Percentiles rank a stretch among this genome's conserved stretches.
Evolutionary conservation across 2,329 filamentous ascomycete genomes (phyloP).

Genomic region (Fusarium nanum): DNA sequence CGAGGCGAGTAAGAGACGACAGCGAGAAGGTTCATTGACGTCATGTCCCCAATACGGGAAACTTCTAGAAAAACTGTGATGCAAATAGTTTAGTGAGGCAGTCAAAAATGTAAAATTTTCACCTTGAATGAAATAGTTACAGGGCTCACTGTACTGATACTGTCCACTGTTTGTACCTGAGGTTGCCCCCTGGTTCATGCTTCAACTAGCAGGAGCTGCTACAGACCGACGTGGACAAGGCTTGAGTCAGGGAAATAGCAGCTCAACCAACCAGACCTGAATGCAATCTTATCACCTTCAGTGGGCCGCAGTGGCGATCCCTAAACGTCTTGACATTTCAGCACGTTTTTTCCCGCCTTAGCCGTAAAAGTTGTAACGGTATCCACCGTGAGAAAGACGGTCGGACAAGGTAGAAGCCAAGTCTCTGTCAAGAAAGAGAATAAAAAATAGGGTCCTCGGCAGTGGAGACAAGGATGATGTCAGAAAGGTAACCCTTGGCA

Average conservation of each 20-base stretch:
- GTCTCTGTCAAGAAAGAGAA: background rate
- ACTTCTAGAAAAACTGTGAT: conserved; percentile 25
- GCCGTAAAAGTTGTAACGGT: conserved; percentile 35
- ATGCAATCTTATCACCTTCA: conserved; percentile 34
- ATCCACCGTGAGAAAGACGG: conserved; percentile 34
- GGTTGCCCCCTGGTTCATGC: conserved; percentile 9
- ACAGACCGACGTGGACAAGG: conserved; percentile 31
- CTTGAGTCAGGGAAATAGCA: conserved; percentile 34
- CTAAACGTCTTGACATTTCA: conserved; percentile 10
- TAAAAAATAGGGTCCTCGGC: conserved; percentile 18
- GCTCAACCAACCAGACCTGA: conserved; percentile 23
- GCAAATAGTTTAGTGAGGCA: background rate
- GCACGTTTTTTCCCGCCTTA: conserved; percentile 28
- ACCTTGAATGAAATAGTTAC: conserved; percentile 1
- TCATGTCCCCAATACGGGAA: conserved; percentile 21
- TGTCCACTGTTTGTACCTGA: background rate
- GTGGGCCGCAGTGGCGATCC: conserved; percentile 39
- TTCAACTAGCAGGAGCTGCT: conserved; percentile 1
- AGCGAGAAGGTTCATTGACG: conserved; percentile 16
- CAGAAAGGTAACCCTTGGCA: conserved; percentile 30
- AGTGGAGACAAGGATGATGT: conserved; percentile 41
- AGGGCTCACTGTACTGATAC: background rate
- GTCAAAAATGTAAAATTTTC: conserved; percentile 31
- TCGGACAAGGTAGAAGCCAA: conserved; percentile 5
- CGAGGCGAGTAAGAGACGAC: conserved; percentile 14